phyloP scores from a whole-genome alignment of 257 asterid genomes.

The Nicotiana paniculata region DNA sequence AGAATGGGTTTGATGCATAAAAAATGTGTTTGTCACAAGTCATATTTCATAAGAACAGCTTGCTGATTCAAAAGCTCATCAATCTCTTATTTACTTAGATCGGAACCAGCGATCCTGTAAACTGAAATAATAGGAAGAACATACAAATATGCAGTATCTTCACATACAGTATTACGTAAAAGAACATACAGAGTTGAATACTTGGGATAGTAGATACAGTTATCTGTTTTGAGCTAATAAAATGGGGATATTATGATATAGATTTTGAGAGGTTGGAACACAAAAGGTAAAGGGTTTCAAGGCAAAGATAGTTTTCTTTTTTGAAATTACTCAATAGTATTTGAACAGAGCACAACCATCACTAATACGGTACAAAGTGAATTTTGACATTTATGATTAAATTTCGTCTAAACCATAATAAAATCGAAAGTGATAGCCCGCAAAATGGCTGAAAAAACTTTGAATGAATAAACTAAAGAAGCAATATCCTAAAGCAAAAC shows the following conservation, averaged over 20 bases:
- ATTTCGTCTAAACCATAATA: neutral
- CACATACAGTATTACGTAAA: no score
- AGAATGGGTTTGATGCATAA: neutral
- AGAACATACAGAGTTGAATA: no score
- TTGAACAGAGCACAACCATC: neutral
- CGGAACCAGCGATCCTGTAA: no score
- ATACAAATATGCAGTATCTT: no score
- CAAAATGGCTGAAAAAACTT: constrained; percentile 12
- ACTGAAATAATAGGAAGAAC: no score
- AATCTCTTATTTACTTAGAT: no score
- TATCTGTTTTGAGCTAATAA: no score
- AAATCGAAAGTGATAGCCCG: neutral
- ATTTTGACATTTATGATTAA: neutral
- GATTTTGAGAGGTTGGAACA: no score
- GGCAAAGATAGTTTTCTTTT: neutral
- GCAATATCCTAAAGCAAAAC: constrained; percentile 7
- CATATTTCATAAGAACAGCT: no score
- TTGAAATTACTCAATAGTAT: neutral
- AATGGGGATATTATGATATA: no score
- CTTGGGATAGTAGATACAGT: no score
- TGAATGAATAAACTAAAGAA: constrained; percentile 12
- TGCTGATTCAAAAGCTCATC: no score
- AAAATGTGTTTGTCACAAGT: neutral
- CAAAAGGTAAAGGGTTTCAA: neutral
- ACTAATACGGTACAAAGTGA: neutral